Evolutionary conservation across 2,329 filamentous ascomycete genomes (phyloP).

Genomic region (Colletotrichum filicis): DNA sequence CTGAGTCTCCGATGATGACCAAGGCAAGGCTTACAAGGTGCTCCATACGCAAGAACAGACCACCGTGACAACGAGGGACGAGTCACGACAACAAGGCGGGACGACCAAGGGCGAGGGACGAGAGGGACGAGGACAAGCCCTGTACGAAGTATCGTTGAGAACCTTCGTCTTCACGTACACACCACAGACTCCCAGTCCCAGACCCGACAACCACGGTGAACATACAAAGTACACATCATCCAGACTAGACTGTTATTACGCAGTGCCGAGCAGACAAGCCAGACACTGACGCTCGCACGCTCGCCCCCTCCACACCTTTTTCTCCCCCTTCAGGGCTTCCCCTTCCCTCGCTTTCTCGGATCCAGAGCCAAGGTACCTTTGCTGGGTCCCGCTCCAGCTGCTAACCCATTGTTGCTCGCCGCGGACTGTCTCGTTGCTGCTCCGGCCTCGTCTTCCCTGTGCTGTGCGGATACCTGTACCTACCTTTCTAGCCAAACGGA

Average conservation of each 20-base stretch:
- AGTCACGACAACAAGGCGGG: not conserved
- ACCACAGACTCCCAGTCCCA: not conserved
- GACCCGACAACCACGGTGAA: not conserved
- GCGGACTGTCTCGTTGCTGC: not conserved
- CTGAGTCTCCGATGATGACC: not conserved
- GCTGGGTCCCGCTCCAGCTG: not conserved
- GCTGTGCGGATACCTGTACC: not conserved
- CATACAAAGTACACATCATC: not conserved
- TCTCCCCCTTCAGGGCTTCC: too few relatives aligned
- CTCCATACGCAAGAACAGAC: not conserved
- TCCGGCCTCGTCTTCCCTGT: not conserved
- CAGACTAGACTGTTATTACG: too few relatives aligned
- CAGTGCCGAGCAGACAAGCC: too few relatives aligned
- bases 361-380: not conserved
- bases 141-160: not conserved
- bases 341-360: not conserved
- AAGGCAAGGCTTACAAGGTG: not conserved
- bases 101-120: not conserved
- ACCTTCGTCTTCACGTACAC: not conserved
- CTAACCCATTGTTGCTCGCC: conserved; percentile 1
- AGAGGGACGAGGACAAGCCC: not conserved
- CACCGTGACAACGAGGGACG: not conserved
- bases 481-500: not conserved
- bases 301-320: not conserved
- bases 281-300: too few relatives aligned